phyloP scores from a whole-genome alignment of 2,329 filamentous ascomycete genomes.

The Ascochyta rabiei region DNA sequence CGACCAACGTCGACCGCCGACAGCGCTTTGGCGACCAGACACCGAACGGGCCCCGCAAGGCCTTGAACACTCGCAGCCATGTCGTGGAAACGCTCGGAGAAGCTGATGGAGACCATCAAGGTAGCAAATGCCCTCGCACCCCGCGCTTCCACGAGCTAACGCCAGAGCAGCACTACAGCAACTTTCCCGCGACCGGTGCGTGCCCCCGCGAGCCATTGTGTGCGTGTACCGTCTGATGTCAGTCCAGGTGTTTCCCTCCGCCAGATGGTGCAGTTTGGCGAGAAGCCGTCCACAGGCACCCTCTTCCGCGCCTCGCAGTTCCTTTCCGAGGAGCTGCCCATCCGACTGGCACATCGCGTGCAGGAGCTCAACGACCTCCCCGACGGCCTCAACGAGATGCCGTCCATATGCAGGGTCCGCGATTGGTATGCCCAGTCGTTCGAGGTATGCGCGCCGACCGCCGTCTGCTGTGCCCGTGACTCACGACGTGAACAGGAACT shows the following conservation, averaged over 20 bases:
- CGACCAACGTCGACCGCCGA: conserved; percentile 8
- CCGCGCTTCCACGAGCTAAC: conserved; percentile 29
- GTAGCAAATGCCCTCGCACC: conserved; percentile 26
- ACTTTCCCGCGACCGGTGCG: conserved; percentile 94
- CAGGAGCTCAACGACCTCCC: conserved; percentile 91
- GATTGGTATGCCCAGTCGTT: conserved; percentile 99
- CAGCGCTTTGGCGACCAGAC: conserved; percentile 42
- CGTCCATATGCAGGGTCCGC: conserved; percentile 90
- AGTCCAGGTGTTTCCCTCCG: conserved; percentile 69
- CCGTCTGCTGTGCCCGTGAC: conserved; percentile 27
- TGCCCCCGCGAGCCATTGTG: conserved; percentile 73
- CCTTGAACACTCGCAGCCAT: conserved; percentile 61
- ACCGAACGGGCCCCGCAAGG: conserved; percentile 40
- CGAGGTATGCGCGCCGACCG: conserved; percentile 68
- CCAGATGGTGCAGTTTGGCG: conserved; percentile 99
- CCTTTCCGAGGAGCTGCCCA: conserved; percentile 95
- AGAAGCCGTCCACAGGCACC: conserved; percentile 87
- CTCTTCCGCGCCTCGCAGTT: conserved; percentile 98
- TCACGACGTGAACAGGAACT: conserved; percentile 72
- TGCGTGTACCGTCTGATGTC: conserved; percentile 22
- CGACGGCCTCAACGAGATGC: conserved; percentile 97
- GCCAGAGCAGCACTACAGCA: conserved; percentile 74
- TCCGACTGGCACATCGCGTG: conserved; percentile 93
- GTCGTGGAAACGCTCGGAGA: conserved; percentile 91
- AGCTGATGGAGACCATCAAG: conserved; percentile 94